A percentile compares a stretch with the other conserved stretches of the same genome.
Evolutionary conservation across 805 yeast genomes (phyloP).

Genomic region (Myxozyma sirexii): DNA sequence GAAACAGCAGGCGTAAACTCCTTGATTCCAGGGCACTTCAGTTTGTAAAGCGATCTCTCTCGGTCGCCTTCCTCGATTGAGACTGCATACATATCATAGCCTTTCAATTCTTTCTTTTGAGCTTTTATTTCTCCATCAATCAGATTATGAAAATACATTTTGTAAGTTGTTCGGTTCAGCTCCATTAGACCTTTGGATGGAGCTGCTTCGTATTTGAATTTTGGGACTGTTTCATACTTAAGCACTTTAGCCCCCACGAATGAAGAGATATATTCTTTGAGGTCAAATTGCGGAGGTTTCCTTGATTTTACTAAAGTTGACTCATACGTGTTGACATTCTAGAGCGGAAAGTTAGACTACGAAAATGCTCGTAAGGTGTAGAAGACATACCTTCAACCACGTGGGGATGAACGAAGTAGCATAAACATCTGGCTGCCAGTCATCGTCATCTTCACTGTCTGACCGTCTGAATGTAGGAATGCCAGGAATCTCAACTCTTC

Average conservation of each 20-base stretch:
- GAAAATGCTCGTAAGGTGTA: too few relatives aligned
- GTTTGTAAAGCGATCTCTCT: conserved; percentile 9
- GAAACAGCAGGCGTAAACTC: conserved; percentile 29
- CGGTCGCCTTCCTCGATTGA: conserved; percentile 2
- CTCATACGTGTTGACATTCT: conserved; percentile 19
- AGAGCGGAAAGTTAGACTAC: neutral
- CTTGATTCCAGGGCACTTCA: conserved; percentile 28
- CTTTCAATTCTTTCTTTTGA: conserved; percentile 12
- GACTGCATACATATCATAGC: conserved; percentile 22
- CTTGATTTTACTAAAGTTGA: conserved; percentile 5
- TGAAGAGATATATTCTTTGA: conserved; percentile 11
- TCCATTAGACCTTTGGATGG: neutral
- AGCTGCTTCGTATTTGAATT: conserved; percentile 6
- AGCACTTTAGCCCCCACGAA: conserved; percentile 18
- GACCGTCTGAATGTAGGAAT: neutral
- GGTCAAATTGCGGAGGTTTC: conserved; percentile 21
- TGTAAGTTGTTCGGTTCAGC: conserved; percentile 7
- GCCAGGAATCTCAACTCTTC: conserved; percentile 6
- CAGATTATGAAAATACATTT: conserved; percentile 5
- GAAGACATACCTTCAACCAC: conserved; percentile 28
- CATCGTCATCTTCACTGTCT: conserved; percentile 2
- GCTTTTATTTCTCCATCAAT: conserved; percentile 21
- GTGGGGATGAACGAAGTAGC: conserved; percentile 20
- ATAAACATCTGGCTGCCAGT: conserved; percentile 29
- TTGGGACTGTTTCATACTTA: neutral